Conservation (phyloP, 495 filamentous ascomycete species). For the Stereocaulon alpinum region DNA sequence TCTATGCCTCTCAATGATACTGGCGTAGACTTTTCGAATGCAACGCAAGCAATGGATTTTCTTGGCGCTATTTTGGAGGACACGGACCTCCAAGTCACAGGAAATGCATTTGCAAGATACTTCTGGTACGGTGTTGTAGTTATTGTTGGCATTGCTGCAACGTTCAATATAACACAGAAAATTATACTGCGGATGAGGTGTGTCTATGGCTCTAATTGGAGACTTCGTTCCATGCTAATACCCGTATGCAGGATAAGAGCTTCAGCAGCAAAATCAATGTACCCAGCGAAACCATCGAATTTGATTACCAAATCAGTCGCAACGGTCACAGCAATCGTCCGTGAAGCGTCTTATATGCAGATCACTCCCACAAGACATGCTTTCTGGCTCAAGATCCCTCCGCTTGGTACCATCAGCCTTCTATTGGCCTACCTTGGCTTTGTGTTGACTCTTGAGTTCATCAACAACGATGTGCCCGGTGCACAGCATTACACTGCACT, state of each 20-base stretch:
- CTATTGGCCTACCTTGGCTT: slow-evolving; percentile 33
- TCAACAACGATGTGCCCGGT: slow-evolving; percentile 31
- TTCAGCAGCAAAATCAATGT: not conserved
- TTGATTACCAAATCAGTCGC: slow-evolving; percentile 45
- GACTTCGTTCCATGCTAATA: not conserved
- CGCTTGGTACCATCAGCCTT: slow-evolving; percentile 43
- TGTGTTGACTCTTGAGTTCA: slow-evolving; percentile 35
- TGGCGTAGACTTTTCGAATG: slow-evolving; percentile 4
- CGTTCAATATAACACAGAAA: slow-evolving; percentile 40
- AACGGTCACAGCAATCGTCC: slow-evolving; percentile 54
- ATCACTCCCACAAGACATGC: slow-evolving; percentile 36
- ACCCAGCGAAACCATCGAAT: slow-evolving; percentile 53
- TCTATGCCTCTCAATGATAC: not conserved
- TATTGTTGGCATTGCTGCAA: slow-evolving; percentile 38
- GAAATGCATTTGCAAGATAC: slow-evolving; percentile 34
- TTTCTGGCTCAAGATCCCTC: slow-evolving; percentile 40
- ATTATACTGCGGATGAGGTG: slow-evolving; percentile 41
- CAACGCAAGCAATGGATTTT: slow-evolving; percentile 7
- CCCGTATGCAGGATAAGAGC: not conserved
- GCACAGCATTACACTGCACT: slow-evolving; percentile 54
- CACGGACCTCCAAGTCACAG: slow-evolving; percentile 37
- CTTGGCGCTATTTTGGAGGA: slow-evolving; percentile 22
- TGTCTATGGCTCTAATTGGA: slow-evolving; percentile 21
- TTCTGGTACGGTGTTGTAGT: slow-evolving; percentile 47
- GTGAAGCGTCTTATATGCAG: slow-evolving; percentile 55